Evolutionary conservation across 805 yeast genomes (phyloP).

Genomic region (Lipomyces spencermartinsiae): DNA sequence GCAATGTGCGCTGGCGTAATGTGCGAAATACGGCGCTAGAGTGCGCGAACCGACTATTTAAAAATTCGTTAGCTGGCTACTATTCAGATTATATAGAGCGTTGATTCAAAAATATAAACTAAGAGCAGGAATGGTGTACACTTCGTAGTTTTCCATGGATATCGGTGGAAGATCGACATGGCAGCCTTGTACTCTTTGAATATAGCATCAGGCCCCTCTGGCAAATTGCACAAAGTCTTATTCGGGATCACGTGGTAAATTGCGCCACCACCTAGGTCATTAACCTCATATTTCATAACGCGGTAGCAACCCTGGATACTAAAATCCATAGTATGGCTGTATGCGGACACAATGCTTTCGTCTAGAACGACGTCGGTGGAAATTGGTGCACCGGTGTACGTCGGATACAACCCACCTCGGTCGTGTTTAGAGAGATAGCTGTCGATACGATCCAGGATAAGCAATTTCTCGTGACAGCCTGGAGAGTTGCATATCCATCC

Average conservation of each 20-base stretch:
- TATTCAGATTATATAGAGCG: neutral
- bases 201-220: conserved; percentile 1
- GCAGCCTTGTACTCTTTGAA: neutral
- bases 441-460: conserved; percentile 4
- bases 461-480: conserved; percentile 8
- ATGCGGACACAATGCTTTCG: conserved; percentile 1
- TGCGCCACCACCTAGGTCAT: neutral
- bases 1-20: conserved; percentile 7
- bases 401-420: neutral
- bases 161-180: conserved; percentile 10
- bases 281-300: conserved; percentile 1
- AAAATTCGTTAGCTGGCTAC: neutral
- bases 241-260: conserved; percentile 7
- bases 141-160: conserved; percentile 3
- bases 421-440: conserved; percentile 6
- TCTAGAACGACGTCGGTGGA: neutral
- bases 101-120: neutral
- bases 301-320: conserved; percentile 7
- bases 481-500: conserved; percentile 15
- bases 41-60: neutral
- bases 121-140: neutral
- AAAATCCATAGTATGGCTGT: neutral
- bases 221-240: neutral
- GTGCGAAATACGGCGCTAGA: conserved; percentile 11
- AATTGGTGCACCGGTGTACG: conserved; percentile 5